Conservation (phyloP, 129 eudicot species). For the Smallanthus sonchifolius region DNA sequence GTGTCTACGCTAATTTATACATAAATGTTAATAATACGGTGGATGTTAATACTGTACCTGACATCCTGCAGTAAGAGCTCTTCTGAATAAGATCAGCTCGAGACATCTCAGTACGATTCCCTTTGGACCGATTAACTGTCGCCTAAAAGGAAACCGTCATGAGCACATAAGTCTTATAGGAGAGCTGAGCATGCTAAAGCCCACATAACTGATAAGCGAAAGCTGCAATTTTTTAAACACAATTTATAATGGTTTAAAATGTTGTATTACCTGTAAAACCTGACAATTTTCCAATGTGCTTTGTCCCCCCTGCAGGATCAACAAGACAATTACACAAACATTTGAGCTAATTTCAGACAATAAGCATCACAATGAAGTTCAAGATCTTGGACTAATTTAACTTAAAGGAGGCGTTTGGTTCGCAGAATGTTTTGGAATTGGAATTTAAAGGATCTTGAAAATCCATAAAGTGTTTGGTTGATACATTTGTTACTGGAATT, state of each 20-base stretch:
- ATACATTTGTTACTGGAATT: too few species aligned
- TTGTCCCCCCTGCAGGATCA: conserved; percentile 25
- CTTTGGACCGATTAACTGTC: conserved; percentile 87
- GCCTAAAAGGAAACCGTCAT: conserved; percentile 43
- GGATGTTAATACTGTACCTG: conserved; percentile 47
- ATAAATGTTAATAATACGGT: neutral
- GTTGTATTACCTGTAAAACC: conserved; percentile 23
- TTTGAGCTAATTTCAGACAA: too few species aligned
- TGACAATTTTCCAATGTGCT: conserved; percentile 32
- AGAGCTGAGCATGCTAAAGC: neutral
- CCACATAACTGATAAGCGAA: neutral
- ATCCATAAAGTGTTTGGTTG: too few species aligned
- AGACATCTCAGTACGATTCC: conserved; percentile 87
- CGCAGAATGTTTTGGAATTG: too few species aligned
- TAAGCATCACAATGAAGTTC: too few species aligned
- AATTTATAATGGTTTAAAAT: neutral
- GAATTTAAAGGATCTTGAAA: too few species aligned
- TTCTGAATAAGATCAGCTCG: conserved; percentile 78
- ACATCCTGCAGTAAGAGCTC: conserved; percentile 90
- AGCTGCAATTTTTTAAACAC: neutral
- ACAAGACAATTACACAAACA: neutral
- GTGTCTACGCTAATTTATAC: neutral
- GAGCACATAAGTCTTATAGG: neutral
- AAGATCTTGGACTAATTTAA: too few species aligned
- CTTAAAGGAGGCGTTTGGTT: too few species aligned